Evolutionary conservation across 306 rosid species (phyloP).

Genomic region (Mimosa bimucronata): DNA sequence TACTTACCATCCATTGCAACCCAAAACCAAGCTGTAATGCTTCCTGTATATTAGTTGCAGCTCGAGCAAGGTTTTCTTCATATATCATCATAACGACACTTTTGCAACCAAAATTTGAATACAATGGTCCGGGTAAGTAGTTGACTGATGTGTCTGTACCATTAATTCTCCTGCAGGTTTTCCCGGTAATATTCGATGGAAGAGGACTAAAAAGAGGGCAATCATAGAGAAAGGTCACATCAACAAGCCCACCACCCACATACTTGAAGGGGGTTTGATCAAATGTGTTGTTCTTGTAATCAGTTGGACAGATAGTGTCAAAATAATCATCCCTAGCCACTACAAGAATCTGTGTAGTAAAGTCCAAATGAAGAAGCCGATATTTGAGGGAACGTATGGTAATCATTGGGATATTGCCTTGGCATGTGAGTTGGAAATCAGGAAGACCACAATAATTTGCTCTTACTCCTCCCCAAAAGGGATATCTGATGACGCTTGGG

Average conservation of each 20-base stretch:
- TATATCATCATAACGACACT: neutral
- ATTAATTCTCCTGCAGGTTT: neutral
- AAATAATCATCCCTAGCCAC: constrained; percentile 42
- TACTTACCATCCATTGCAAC: constrained; percentile 4
- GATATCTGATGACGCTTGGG: constrained; percentile 22
- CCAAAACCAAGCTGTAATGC: neutral
- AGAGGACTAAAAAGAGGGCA: neutral
- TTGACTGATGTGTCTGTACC: neutral
- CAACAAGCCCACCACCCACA: neutral
- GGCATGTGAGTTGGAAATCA: constrained; percentile 7
- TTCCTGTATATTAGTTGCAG: neutral
- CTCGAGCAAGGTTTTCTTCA: neutral
- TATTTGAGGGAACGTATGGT: constrained; percentile 13
- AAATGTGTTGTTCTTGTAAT: constrained; percentile 19
- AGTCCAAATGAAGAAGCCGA: constrained; percentile 17
- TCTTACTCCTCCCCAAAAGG: constrained; percentile 38
- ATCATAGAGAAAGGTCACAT: constrained; percentile 21
- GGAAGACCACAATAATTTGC: constrained; percentile 7
- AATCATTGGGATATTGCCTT: neutral
- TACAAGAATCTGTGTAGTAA: neutral
- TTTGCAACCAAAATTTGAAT: neutral
- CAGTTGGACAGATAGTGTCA: neutral
- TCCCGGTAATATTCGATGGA: neutral
- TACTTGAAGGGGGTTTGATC: constrained; percentile 7
- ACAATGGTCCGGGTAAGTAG: neutral